Evolutionary conservation across 352 stramenopile species (phyloP).

Genomic region (Pythium sp.): DNA sequence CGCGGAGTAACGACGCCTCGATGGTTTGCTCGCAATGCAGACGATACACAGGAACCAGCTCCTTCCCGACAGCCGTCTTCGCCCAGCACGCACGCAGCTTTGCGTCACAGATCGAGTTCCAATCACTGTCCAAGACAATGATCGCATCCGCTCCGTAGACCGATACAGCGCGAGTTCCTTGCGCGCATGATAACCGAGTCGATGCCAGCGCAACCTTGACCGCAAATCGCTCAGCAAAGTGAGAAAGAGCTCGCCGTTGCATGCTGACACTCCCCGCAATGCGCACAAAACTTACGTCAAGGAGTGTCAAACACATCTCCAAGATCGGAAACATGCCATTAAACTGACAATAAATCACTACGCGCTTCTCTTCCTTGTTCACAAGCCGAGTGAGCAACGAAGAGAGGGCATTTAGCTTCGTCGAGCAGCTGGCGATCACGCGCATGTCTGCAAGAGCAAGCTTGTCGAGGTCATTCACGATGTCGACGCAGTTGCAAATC

Average conservation of each 20-base stretch:
- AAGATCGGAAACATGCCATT: slow-evolving; percentile 69
- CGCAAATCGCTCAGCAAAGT: slow-evolving; percentile 60
- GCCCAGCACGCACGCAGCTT: slow-evolving; percentile 81
- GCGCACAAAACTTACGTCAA: slow-evolving; percentile 62
- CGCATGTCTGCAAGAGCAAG: slow-evolving; percentile 63
- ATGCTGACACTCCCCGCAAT: slow-evolving; percentile 49
- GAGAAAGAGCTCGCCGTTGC: slow-evolving; percentile 62
- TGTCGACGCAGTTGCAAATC: slow-evolving; percentile 82
- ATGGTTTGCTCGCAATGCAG: slow-evolving; percentile 81
- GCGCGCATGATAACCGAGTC: slow-evolving; percentile 43
- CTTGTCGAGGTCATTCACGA: slow-evolving; percentile 77
- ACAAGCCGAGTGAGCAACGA: slow-evolving; percentile 55
- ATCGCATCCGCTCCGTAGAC: slow-evolving; percentile 78
- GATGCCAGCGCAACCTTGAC: slow-evolving; percentile 73
- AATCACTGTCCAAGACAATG: slow-evolving; percentile 80
- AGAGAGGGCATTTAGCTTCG: slow-evolving; percentile 58
- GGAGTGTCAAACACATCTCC: slow-evolving; percentile 62
- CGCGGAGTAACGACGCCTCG: slow-evolving; percentile 69
- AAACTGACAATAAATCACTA: slow-evolving; percentile 80
- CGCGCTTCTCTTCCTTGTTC: slow-evolving; percentile 56
- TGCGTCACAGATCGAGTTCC: slow-evolving; percentile 74
- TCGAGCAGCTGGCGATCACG: slow-evolving; percentile 53
- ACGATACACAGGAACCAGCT: slow-evolving; percentile 65
- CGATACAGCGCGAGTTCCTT: slow-evolving; percentile 45
- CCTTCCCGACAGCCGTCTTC: slow-evolving; percentile 45